These are phyloP conservation scores for Rauvolfia tetraphylla DNA, from an alignment of 257 asterid genomes.

Conservation along the genomic window DNA sequence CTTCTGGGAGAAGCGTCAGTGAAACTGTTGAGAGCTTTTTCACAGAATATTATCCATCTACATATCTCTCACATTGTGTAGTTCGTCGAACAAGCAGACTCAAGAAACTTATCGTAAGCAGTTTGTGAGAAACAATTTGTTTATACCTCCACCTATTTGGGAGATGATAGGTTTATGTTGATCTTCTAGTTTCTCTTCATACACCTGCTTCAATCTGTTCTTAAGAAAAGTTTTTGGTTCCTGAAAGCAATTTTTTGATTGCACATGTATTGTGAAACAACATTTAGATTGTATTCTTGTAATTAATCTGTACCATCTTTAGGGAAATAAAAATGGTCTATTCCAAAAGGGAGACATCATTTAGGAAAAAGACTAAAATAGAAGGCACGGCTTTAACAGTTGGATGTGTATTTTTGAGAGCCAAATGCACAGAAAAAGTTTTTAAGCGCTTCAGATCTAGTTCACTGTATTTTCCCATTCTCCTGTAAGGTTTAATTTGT, in stretches of 20 bases:
- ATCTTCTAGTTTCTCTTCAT: not conserved
- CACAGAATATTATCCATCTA: constrained; percentile 65
- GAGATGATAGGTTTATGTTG: constrained; percentile 10
- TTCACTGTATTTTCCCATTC: not conserved
- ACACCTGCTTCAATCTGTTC: not conserved
- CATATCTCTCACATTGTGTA: constrained; percentile 85
- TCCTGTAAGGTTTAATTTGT: not conserved
- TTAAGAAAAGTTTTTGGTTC: too few relatives aligned
- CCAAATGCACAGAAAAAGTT: not conserved
- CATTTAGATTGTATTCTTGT: not conserved
- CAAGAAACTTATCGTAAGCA: constrained; percentile 73
- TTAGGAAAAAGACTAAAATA: not conserved
- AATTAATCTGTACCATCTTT: not conserved
- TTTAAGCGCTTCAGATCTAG: not conserved
- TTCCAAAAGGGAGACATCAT: not conserved
- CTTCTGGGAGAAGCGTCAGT: constrained; percentile 61
- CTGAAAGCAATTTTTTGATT: not conserved
- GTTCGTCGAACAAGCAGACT: constrained; percentile 76
- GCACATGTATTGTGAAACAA: not conserved
- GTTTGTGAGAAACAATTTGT: constrained; percentile 13
- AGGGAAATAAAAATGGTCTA: not conserved
- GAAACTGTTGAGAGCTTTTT: constrained; percentile 78
- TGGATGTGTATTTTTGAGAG: not conserved
- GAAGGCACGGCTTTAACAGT: not conserved
- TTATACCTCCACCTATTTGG: constrained; percentile 7